Evolutionary conservation across 108 stramenopile species (phyloP).

Genomic region (Fistulifera pelliculosa): DNA sequence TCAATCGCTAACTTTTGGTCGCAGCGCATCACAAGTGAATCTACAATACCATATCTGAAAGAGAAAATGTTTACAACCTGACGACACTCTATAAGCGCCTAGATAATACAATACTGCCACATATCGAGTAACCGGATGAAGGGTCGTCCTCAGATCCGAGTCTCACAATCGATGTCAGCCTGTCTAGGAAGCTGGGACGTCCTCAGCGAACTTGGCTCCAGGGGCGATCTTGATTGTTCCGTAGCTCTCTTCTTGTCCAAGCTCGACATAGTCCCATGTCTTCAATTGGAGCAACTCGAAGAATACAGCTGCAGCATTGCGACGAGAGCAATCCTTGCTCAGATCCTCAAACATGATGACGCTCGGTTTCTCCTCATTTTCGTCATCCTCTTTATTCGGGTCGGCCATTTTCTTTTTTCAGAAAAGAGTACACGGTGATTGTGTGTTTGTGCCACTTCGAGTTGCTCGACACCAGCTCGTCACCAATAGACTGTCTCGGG

Average conservation of each 20-base stretch:
- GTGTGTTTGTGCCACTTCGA: conserved; percentile 92
- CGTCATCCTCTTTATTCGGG: conserved; percentile 23
- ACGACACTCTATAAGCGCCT: no score
- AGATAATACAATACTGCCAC: no score
- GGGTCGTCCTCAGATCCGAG: no score
- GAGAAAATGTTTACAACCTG: no score
- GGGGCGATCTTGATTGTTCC: conserved; percentile 63
- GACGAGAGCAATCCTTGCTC: conserved; percentile 50
- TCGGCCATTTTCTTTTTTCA: conserved; percentile 36
- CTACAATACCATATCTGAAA: no score
- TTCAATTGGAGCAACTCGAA: conserved; percentile 91
- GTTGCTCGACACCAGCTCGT: conserved; percentile 37
- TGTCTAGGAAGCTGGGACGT: neutral
- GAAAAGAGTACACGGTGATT: conserved; percentile 52
- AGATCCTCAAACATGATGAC: conserved; percentile 58
- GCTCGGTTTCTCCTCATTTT: conserved; percentile 29
- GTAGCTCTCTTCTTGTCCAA: conserved; percentile 83
- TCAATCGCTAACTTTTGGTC: no score
- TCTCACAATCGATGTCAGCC: no score
- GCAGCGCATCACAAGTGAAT: no score
- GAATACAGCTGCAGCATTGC: conserved; percentile 81
- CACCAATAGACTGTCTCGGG: conserved; percentile 52
- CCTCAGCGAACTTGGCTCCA: conserved; percentile 5
- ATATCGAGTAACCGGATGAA: no score
- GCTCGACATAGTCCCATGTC: conserved; percentile 95